These are phyloP conservation scores for Hypoxylon cercidicola DNA, from an alignment of 495 filamentous ascomycete species.

Conservation along the genomic window DNA sequence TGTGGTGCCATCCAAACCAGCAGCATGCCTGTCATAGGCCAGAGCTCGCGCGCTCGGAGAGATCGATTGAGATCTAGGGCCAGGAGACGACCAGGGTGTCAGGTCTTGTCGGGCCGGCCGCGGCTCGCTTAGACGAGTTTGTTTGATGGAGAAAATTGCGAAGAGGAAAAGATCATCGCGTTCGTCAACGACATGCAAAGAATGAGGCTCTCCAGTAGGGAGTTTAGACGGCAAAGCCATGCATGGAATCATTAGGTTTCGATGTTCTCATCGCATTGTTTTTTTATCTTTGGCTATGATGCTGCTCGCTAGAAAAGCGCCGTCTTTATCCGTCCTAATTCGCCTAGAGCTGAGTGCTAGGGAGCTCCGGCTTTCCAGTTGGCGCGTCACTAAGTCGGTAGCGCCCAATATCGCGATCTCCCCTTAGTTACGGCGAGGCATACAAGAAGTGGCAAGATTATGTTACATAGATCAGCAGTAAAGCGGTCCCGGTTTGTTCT, in stretches of 20 bases:
- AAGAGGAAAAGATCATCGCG: constrained; percentile 39
- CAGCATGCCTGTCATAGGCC: constrained; percentile 22
- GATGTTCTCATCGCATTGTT: not conserved
- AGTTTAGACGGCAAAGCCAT: not conserved
- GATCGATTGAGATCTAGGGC: constrained; percentile 27
- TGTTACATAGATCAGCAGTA: too few species aligned
- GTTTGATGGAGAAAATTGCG: constrained; percentile 36
- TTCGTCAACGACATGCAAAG: constrained; percentile 27
- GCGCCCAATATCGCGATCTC: too few species aligned
- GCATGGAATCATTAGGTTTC: not conserved
- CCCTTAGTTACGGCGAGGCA: too few species aligned
- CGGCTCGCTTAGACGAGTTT: constrained; percentile 35
- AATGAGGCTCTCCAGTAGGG: constrained; percentile 13
- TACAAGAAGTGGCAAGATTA: too few species aligned
- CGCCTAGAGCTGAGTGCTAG: not conserved
- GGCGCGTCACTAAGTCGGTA: constrained; percentile 9
- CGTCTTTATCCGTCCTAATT: constrained; percentile 3
- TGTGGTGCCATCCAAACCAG: constrained; percentile 10
- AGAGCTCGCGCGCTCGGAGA: constrained; percentile 10
- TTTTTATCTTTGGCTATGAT: not conserved
- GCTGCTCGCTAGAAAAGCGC: not conserved
- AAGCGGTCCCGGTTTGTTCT: too few species aligned
- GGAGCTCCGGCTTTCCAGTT: constrained; percentile 1
- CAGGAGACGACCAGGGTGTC: not conserved
- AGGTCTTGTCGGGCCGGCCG: constrained; percentile 20